A percentile compares a stretch with the other conserved stretches of the same genome.
These are phyloP conservation scores for Leucoagaricus sp. DNA, from an alignment of 1,284 basidiomycete species.

Conservation along the genomic window DNA sequence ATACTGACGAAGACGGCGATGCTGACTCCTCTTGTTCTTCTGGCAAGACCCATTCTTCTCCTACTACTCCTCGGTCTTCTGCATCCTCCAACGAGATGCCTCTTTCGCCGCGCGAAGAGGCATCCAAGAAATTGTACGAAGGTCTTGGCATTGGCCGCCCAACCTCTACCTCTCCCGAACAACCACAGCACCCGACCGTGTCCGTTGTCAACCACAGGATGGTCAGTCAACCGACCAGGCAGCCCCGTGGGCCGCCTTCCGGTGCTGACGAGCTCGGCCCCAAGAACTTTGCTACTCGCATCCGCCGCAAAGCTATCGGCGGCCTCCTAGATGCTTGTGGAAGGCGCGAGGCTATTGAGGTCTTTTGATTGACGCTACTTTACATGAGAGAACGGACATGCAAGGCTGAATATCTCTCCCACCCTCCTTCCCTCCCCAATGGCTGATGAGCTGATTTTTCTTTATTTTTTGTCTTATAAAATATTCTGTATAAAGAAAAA, in stretches of 20 bases:
- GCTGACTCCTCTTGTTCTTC: constrained; percentile 61
- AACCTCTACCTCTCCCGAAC: constrained; percentile 39
- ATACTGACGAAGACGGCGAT: constrained; percentile 50
- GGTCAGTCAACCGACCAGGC: constrained; percentile 72
- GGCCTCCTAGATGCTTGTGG: constrained; percentile 77
- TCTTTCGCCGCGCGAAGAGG: constrained; percentile 79
- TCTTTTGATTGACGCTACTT: constrained; percentile 46
- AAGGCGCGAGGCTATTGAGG: constrained; percentile 65
- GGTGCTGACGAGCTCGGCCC: constrained; percentile 84
- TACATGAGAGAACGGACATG: constrained; percentile 12
- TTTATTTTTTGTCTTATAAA: constrained; percentile 13
- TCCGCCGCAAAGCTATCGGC: constrained; percentile 78
- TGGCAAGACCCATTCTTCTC: constrained; percentile 59
- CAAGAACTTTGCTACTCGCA: constrained; percentile 86
- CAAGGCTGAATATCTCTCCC: constrained; percentile 4
- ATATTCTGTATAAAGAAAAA: constrained; percentile 11
- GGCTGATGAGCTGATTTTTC: constrained; percentile 16
- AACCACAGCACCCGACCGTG: constrained; percentile 24
- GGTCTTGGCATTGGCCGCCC: constrained; percentile 77
- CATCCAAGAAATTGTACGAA: constrained; percentile 79
- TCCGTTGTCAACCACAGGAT: constrained; percentile 49
- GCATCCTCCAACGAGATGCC: constrained; percentile 56
- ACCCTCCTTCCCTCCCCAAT: constrained; percentile 1
- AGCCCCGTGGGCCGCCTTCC: constrained; percentile 85
- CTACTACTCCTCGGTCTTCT: constrained; percentile 73